phyloP scores from a whole-genome alignment of 495 filamentous ascomycete genomes.

The Aspergillus sclerotioniger region DNA sequence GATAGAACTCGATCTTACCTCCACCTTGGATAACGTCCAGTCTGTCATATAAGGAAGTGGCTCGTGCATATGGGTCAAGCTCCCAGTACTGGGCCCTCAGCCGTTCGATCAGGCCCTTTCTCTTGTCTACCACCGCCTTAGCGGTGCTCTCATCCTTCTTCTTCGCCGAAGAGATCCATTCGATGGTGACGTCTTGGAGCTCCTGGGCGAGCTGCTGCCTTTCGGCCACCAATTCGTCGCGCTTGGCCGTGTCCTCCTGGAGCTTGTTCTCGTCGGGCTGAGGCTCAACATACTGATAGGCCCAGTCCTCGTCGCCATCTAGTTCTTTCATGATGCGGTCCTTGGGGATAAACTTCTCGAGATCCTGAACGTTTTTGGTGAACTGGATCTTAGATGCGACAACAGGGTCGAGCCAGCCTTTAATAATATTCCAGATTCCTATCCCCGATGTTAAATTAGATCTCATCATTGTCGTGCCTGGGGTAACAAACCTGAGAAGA shows the following conservation, averaged over 20 bases:
- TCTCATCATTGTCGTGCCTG: background rate
- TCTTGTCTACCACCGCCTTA: slow-evolving; percentile 54
- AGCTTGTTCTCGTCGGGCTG: slow-evolving; percentile 63
- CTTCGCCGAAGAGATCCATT: slow-evolving; percentile 58
- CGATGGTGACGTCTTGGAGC: slow-evolving; percentile 66
- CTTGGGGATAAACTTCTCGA: slow-evolving; percentile 70
- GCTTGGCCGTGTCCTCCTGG: slow-evolving; percentile 66
- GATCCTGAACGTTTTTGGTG: slow-evolving; percentile 76
- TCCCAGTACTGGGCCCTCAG: slow-evolving; percentile 80
- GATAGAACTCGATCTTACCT: slow-evolving; percentile 70
- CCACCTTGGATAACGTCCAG: slow-evolving; percentile 62
- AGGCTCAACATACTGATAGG: slow-evolving; percentile 75
- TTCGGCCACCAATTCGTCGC: slow-evolving; percentile 58
- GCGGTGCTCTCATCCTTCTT: slow-evolving; percentile 45
- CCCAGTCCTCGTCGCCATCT: slow-evolving; percentile 78
- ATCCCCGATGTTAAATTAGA: slow-evolving; percentile 6
- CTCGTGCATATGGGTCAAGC: slow-evolving; percentile 72
- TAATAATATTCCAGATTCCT: slow-evolving; percentile 87
- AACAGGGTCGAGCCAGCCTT: slow-evolving; percentile 95
- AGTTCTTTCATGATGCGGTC: slow-evolving; percentile 75
- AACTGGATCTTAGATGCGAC: slow-evolving; percentile 95
- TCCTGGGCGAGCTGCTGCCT: slow-evolving; percentile 61
- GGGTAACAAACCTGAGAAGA: slow-evolving; percentile 76
- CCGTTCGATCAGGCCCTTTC: slow-evolving; percentile 57
- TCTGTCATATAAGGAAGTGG: slow-evolving; percentile 72